These are phyloP conservation scores for Colletotrichum magnum DNA, from an alignment of 2,329 filamentous ascomycete species.

Conservation along the genomic window DNA sequence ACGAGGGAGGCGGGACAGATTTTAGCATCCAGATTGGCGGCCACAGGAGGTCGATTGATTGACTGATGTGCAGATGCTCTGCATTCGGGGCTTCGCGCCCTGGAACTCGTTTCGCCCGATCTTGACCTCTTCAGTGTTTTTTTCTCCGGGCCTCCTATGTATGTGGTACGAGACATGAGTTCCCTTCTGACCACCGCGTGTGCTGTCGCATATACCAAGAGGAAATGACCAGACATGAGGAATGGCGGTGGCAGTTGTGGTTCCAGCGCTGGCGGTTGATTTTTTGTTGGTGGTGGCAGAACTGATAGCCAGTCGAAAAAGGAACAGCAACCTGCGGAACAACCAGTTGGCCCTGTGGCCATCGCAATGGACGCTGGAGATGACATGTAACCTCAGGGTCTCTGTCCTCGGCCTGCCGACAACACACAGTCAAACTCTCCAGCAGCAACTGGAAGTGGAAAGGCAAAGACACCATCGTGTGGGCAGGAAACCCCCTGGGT, in stretches of 20 bases:
- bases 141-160: neutral
- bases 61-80: slow-evolving; percentile 36
- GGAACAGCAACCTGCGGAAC: too few species aligned
- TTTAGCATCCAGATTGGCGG: slow-evolving; percentile 36
- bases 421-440: neutral
- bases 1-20: slow-evolving; percentile 9
- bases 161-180: slow-evolving; percentile 4
- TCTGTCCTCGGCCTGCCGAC: slow-evolving; percentile 4
- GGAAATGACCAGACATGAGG: neutral
- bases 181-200: neutral
- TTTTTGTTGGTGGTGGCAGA: too few species aligned
- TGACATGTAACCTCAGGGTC: neutral
- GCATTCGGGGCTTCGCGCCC: slow-evolving; percentile 16
- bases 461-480: slow-evolving; percentile 12
- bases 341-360: too few species aligned
- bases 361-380: neutral
- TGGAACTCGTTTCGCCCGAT: slow-evolving; percentile 1
- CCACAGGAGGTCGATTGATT: slow-evolving; percentile 31
- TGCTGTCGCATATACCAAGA: neutral
- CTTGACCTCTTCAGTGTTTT: neutral
- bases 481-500: slow-evolving; percentile 27
- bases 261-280: neutral
- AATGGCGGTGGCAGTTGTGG: neutral
- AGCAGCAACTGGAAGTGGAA: slow-evolving; percentile 1
- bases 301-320: too few species aligned